phyloP scores from a whole-genome alignment of 2,329 filamentous ascomycete genomes.

The Ilyonectria sp. region DNA sequence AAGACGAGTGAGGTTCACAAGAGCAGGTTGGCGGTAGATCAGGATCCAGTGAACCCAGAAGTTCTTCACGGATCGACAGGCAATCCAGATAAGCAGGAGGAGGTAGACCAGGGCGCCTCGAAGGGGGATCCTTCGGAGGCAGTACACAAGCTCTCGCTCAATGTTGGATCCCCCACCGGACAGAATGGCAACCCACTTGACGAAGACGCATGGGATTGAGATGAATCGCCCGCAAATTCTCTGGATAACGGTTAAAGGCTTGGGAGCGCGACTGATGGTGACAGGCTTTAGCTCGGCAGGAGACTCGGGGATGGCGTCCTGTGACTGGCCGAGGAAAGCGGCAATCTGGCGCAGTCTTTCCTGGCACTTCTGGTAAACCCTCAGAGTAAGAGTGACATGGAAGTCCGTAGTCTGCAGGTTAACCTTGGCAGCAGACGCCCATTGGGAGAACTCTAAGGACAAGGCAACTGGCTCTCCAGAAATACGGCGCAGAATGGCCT shows the following conservation, averaged over 20 bases:
- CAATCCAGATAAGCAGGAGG: conserved; percentile 23
- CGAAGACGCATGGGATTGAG: conserved; percentile 16
- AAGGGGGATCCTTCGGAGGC: conserved; percentile 12
- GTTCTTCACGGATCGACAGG: conserved; percentile 29
- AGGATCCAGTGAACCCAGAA: conserved; percentile 35
- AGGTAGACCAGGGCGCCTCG: conserved; percentile 14
- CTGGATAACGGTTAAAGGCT: conserved; percentile 2
- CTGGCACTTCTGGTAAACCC: conserved; percentile 25
- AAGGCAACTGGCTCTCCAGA: conserved; percentile 21
- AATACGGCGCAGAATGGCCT: conserved; percentile 27
- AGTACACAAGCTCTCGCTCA: conserved; percentile 31
- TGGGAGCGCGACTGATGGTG: conserved; percentile 12
- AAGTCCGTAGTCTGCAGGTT: conserved; percentile 30
- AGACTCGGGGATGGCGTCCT: conserved; percentile 6
- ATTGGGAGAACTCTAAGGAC: conserved; percentile 20
- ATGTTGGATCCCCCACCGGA: conserved; percentile 30
- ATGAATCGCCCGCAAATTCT: conserved; percentile 17
- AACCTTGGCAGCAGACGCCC: conserved; percentile 20
- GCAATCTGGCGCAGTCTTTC: conserved; percentile 15
- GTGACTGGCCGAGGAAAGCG: conserved; percentile 5
- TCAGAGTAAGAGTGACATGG: conserved; percentile 25
- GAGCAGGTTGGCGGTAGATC: conserved; percentile 24
- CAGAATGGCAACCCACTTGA: conserved; percentile 33
- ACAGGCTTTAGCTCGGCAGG: conserved; percentile 18
- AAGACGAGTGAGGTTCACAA: conserved; percentile 29